Conservation (phyloP, 305 asterid species). For the Rubia tinctorum region DNA sequence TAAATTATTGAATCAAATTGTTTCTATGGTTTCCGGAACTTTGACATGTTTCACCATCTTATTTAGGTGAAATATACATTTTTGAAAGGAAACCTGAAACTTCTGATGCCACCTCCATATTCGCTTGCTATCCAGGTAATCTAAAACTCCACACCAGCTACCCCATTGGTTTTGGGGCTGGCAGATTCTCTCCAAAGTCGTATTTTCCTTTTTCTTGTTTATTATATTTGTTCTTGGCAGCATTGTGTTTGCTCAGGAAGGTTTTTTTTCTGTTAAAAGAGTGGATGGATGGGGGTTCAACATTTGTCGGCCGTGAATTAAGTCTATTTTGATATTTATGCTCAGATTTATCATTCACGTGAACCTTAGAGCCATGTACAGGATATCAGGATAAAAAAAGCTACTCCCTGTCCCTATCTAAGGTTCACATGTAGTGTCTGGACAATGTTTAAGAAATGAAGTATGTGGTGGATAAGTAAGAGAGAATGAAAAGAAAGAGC, state of each 20-base stretch:
- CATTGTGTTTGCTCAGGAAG: neutral
- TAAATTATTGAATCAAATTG: neutral
- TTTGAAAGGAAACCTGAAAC: conserved; percentile 49
- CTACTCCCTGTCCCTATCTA: too few relatives aligned
- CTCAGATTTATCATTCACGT: too few relatives aligned
- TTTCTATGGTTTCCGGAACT: neutral
- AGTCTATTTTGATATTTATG: too few relatives aligned
- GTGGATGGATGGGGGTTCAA: neutral
- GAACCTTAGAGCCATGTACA: neutral
- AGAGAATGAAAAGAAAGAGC: neutral
- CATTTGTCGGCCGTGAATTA: neutral
- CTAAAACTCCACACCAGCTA: neutral
- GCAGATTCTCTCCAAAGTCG: neutral
- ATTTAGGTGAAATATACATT: conserved; percentile 65
- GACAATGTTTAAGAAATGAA: neutral
- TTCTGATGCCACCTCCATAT: conserved; percentile 81
- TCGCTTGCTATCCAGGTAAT: conserved; percentile 79
- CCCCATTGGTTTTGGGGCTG: neutral
- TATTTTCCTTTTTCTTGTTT: neutral
- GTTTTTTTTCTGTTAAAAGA: neutral
- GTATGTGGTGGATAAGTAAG: neutral
- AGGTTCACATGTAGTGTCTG: neutral
- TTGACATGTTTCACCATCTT: conserved; percentile 17
- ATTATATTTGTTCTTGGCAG: neutral
- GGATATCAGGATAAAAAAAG: neutral